Percentiles rank a stretch among this genome's conserved stretches.
phyloP scores from a whole-genome alignment of 164 flowering plant genomes.

The Stephania yunnanensis region DNA sequence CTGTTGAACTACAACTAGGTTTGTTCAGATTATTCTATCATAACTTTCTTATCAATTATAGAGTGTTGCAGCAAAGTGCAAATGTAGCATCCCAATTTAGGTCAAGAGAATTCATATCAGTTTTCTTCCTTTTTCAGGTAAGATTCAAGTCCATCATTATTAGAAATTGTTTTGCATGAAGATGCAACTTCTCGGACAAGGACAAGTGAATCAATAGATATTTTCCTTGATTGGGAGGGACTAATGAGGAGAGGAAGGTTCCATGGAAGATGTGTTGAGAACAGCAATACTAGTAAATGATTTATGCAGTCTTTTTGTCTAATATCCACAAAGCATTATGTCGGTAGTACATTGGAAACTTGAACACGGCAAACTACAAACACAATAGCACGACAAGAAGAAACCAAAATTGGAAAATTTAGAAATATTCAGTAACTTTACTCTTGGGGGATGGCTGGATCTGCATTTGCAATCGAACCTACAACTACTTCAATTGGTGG shows the following conservation, averaged over 20 bases:
- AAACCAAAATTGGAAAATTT: conserved; percentile 6
- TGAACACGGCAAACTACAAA: not conserved
- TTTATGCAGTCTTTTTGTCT: not conserved
- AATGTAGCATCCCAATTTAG: not conserved
- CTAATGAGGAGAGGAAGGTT: too few relatives aligned
- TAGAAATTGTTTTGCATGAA: not conserved
- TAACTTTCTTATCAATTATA: too few relatives aligned
- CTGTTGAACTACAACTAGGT: too few relatives aligned
- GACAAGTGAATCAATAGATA: not conserved
- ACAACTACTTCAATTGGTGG: conserved; percentile 93
- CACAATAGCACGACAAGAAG: not conserved
- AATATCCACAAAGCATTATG: not conserved
- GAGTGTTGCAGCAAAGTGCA: too few relatives aligned
- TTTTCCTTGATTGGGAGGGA: not conserved
- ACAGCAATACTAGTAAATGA: not conserved
- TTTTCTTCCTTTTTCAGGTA: not conserved
- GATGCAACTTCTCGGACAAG: not conserved
- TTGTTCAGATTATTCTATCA: too few relatives aligned
- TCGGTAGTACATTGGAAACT: not conserved
- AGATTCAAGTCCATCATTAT: not conserved
- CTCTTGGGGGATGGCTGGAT: conserved; percentile 87
- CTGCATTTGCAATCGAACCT: conserved; percentile 82
- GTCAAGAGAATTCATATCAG: not conserved
- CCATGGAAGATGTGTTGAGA: not conserved
- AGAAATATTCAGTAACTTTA: conserved; percentile 32